These are phyloP conservation scores for Trichoderma oligosporum DNA, from an alignment of 2,329 filamentous ascomycete species.

Conservation along the genomic window DNA sequence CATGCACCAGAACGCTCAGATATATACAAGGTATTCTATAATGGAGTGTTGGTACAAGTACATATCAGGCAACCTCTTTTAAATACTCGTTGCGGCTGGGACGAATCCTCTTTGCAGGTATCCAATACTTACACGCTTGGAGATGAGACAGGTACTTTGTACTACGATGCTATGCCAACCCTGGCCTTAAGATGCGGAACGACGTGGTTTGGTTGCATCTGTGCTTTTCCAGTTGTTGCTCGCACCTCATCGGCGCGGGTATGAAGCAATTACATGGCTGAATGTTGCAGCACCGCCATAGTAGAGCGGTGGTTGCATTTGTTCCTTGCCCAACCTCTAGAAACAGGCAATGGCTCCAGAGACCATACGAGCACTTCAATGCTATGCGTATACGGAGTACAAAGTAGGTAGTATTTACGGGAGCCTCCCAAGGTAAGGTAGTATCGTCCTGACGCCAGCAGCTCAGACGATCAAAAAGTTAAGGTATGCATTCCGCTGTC, in stretches of 20 bases:
- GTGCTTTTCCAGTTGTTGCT: conserved; percentile 6
- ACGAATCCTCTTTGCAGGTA: too few species aligned
- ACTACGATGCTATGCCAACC: background rate
- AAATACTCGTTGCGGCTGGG: too few species aligned
- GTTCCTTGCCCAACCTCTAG: conserved; percentile 7
- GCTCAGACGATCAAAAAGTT: background rate
- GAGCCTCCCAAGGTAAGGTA: background rate
- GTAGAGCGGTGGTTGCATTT: background rate
- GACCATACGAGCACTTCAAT: background rate
- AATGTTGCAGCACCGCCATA: background rate
- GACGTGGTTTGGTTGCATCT: conserved; percentile 15
- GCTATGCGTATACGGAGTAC: background rate
- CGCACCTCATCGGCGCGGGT: conserved; percentile 18
- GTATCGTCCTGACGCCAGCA: background rate
- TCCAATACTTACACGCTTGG: too few species aligned
- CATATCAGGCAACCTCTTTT: too few species aligned
- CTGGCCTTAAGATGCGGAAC: background rate
- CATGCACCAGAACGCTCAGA: too few species aligned
- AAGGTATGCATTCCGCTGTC: too few species aligned
- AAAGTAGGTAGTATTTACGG: background rate
- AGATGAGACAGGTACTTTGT: background rate
- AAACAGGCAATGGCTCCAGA: conserved; percentile 1
- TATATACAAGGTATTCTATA: too few species aligned
- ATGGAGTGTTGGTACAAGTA: too few species aligned
- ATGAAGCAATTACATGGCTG: conserved; percentile 18